These are phyloP conservation scores for Lentinula sp. DNA, from an alignment of 768 basidiomycete genomes.

Conservation along the genomic window DNA sequence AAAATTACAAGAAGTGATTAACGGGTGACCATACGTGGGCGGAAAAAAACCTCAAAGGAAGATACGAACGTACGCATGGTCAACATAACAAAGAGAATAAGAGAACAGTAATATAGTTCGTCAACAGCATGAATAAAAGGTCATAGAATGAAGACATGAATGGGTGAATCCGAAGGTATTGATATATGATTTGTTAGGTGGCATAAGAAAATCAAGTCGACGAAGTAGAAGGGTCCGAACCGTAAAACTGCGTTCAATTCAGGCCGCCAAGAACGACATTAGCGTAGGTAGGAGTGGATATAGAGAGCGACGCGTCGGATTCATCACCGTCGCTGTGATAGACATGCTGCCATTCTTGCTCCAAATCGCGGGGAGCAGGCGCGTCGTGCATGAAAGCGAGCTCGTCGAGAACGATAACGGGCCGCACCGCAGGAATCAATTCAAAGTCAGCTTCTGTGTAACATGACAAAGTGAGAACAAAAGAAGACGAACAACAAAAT, in stretches of 20 bases:
- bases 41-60: too few relatives aligned
- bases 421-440: constrained; percentile 44
- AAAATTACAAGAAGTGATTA: too few relatives aligned
- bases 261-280: constrained; percentile 17
- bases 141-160: too few relatives aligned
- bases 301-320: constrained; percentile 9
- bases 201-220: too few relatives aligned
- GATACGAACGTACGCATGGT: too few relatives aligned
- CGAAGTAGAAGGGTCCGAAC: background rate
- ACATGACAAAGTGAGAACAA: background rate
- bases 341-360: constrained; percentile 60
- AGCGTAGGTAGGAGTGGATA: constrained; percentile 34
- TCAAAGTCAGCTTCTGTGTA: constrained; percentile 48
- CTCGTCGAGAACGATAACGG: constrained; percentile 58
- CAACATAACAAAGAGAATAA: too few relatives aligned
- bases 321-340: constrained; percentile 33
- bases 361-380: constrained; percentile 28
- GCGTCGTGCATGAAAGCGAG: constrained; percentile 10
- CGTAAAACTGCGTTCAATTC: background rate
- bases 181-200: too few relatives aligned
- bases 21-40: too few relatives aligned
- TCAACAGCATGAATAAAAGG: too few relatives aligned
- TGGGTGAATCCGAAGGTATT: too few relatives aligned
- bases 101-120: too few relatives aligned
- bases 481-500: background rate